Percentiles rank a stretch among this genome's conserved stretches.
Evolutionary conservation across 768 basidiomycete species (phyloP).

Genomic region (Mycena galericulata): DNA sequence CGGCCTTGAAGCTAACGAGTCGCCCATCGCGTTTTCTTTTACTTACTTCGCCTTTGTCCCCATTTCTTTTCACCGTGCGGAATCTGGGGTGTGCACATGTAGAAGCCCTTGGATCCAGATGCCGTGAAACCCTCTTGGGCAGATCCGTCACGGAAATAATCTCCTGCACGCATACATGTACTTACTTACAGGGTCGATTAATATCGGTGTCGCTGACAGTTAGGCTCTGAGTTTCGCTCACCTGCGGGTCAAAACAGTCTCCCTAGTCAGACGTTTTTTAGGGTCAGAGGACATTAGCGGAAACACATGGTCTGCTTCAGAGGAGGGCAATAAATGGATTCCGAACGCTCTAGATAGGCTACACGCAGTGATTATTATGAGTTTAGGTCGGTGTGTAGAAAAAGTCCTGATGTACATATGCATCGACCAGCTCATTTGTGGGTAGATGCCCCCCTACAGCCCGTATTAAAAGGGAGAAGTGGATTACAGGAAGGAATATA

Average conservation of each 20-base stretch:
- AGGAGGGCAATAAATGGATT: slow-evolving; percentile 34
- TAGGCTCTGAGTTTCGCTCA: background rate
- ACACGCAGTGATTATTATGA: slow-evolving; percentile 42
- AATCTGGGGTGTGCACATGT: slow-evolving; percentile 35
- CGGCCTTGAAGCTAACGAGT: slow-evolving; percentile 7
- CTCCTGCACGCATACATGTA: background rate
- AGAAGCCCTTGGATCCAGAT: slow-evolving; percentile 49
- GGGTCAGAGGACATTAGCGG: too few species aligned
- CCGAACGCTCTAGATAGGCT: slow-evolving; percentile 47
- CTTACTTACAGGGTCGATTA: background rate
- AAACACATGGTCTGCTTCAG: background rate
- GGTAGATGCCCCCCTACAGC: slow-evolving; percentile 25
- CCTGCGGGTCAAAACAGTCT: too few species aligned
- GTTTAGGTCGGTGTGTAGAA: slow-evolving; percentile 24
- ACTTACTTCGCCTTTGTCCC: too few species aligned
- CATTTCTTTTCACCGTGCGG: background rate
- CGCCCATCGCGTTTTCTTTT: background rate
- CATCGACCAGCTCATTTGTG: slow-evolving; percentile 27
- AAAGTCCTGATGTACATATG: slow-evolving; percentile 31
- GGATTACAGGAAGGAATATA: slow-evolving; percentile 5
- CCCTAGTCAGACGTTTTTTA: too few species aligned
- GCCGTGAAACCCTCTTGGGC: slow-evolving; percentile 59
- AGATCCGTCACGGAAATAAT: slow-evolving; percentile 41
- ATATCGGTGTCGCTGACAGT: background rate
- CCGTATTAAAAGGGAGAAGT: background rate